A percentile compares a stretch with the other conserved stretches of the same genome.
These are phyloP conservation scores for Colletotrichum lentis DNA, from an alignment of 2,329 filamentous ascomycete species.

Conservation along the genomic window DNA sequence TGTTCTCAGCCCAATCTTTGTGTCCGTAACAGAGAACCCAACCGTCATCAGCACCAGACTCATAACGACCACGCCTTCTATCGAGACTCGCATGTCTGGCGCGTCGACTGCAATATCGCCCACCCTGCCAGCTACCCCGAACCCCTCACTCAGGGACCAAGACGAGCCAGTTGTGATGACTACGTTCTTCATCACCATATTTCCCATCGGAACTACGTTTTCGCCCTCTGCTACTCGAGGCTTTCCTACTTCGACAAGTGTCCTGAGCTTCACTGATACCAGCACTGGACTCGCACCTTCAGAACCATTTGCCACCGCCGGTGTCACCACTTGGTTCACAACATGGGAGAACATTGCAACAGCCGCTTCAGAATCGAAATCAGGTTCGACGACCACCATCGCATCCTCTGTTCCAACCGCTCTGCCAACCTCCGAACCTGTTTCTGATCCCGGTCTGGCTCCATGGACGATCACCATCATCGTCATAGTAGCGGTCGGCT, in stretches of 20 bases:
- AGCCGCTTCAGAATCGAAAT: not conserved
- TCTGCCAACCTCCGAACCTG: constrained; percentile 11
- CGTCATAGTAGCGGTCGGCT: constrained; percentile 41
- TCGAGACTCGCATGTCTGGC: not conserved
- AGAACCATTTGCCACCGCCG: not conserved
- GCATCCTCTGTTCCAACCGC: constrained; percentile 18
- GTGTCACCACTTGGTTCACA: not conserved
- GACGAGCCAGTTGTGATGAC: too few species aligned
- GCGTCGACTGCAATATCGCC: not conserved
- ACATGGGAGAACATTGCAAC: not conserved
- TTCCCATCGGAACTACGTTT: too few species aligned
- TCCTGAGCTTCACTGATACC: not conserved
- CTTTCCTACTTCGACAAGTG: not conserved
- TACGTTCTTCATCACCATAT: not conserved
- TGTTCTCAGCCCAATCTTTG: constrained; percentile 31
- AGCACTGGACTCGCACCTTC: not conserved
- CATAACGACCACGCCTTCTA: constrained; percentile 16
- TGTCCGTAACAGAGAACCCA: constrained; percentile 34
- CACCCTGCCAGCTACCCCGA: not conserved
- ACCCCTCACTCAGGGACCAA: not conserved
- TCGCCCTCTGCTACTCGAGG: not conserved
- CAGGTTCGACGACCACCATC: constrained; percentile 5
- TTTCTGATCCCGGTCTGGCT: constrained; percentile 33
- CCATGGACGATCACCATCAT: constrained; percentile 45
- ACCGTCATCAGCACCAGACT: constrained; percentile 33